Percentiles rank a stretch among this genome's conserved stretches.
These are phyloP conservation scores for Talaromyces sp. DNA, from an alignment of 2,329 filamentous ascomycete genomes.

Conservation along the genomic window DNA sequence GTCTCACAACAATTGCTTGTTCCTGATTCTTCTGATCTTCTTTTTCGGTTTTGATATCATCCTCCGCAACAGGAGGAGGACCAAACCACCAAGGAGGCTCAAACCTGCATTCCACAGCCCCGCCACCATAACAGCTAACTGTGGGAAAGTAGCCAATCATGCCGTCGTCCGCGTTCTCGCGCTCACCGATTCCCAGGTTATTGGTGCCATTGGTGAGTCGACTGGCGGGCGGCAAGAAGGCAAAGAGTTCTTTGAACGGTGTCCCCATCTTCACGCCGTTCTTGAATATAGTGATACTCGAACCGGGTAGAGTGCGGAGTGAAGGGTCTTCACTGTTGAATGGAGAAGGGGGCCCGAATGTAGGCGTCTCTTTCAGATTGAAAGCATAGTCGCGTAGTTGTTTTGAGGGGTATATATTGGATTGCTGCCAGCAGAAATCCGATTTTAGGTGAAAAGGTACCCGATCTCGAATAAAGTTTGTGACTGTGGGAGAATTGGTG, in stretches of 20 bases:
- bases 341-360: conserved; percentile 51
- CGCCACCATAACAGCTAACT: conserved; percentile 86
- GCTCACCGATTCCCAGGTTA: conserved; percentile 59
- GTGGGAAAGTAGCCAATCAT: conserved; percentile 95
- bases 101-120: conserved; percentile 89
- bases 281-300: conserved; percentile 84
- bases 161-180: conserved; percentile 88
- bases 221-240: conserved; percentile 88
- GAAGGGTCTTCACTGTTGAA: conserved; percentile 66
- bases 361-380: conserved; percentile 45
- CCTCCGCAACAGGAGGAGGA: conserved; percentile 53
- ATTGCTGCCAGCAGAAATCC: conserved; percentile 81
- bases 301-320: conserved; percentile 82
- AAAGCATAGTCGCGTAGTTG: conserved; percentile 71
- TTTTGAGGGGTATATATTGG: conserved; percentile 67
- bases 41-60: conserved; percentile 32
- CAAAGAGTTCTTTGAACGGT: conserved; percentile 79
- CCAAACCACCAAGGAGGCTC: conserved; percentile 90
- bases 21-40: background rate
- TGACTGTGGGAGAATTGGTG: conserved; percentile 51
- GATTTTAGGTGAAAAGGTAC: conserved; percentile 92
- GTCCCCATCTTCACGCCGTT: conserved; percentile 85
- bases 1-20: conserved; percentile 40
- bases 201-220: conserved; percentile 43
- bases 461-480: conserved; percentile 89